Percentiles rank a stretch among this genome's conserved stretches.
Evolutionary conservation across 129 eudicot genomes (phyloP).

Genomic region (Pulicaria dysenterica): DNA sequence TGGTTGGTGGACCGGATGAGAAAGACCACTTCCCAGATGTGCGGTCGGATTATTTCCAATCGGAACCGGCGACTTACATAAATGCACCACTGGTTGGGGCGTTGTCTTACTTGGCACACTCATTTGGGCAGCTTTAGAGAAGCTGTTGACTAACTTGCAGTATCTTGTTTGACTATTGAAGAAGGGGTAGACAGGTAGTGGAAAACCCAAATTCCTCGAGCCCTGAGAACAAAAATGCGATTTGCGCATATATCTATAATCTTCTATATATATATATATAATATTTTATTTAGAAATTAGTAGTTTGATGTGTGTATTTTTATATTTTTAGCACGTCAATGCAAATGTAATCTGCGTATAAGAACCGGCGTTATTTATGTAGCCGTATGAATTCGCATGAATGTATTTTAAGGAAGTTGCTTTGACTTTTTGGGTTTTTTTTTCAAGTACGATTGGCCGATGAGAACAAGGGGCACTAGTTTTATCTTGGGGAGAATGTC

Average conservation of each 20-base stretch:
- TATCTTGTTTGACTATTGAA: background rate
- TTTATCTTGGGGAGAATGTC: too few relatives aligned
- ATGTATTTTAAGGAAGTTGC: constrained; percentile 12
- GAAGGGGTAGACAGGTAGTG: constrained; percentile 16
- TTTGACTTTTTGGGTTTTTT: background rate
- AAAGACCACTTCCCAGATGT: constrained; percentile 81
- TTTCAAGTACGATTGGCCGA: background rate
- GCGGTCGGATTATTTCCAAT: constrained; percentile 87
- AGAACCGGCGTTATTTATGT: constrained; percentile 46
- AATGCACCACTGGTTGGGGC: constrained; percentile 98
- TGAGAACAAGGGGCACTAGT: too few relatives aligned
- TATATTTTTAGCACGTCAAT: constrained; percentile 26
- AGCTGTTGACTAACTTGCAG: background rate
- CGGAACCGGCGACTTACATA: constrained; percentile 94
- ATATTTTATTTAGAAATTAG: constrained; percentile 6
- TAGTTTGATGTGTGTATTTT: constrained; percentile 26
- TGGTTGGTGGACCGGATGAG: constrained; percentile 94
- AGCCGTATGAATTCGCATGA: constrained; percentile 39
- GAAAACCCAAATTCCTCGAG: constrained; percentile 38
- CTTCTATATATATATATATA: constrained; percentile 4
- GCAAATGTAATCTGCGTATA: constrained; percentile 42
- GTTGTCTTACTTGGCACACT: constrained; percentile 88
- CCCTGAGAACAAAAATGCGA: constrained; percentile 36
- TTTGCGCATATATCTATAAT: constrained; percentile 22
- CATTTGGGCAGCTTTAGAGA: constrained; percentile 81